A percentile compares a stretch with the other conserved stretches of the same genome.
Conservation (phyloP, 371 early-diverging fungal species). For the Capillidium heterosporum region DNA sequence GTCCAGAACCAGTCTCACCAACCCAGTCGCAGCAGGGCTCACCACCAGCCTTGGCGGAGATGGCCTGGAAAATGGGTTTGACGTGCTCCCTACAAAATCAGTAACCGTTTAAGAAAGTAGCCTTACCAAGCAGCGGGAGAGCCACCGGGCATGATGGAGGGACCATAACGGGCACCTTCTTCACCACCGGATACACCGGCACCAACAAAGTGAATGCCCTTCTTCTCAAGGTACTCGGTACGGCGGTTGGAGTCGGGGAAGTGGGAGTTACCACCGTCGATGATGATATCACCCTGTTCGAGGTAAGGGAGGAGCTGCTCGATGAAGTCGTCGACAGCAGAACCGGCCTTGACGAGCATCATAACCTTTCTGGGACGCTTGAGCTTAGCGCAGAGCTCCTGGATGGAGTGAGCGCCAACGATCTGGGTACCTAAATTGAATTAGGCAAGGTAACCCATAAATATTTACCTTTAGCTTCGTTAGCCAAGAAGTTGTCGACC, state of each 20-base stretch:
- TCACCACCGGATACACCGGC: slow-evolving; percentile 99
- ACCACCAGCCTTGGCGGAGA: slow-evolving; percentile 73
- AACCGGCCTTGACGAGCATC: slow-evolving; percentile 95
- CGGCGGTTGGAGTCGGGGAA: slow-evolving; percentile 94
- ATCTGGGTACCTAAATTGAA: slow-evolving; percentile 56
- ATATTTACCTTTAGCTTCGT: slow-evolving; percentile 79
- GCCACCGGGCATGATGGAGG: slow-evolving; percentile 98
- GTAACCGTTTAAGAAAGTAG: not conserved
- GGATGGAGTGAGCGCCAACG: slow-evolving; percentile 80
- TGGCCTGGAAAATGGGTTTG: slow-evolving; percentile 88
- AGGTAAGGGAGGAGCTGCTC: slow-evolving; percentile 68
- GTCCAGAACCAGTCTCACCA: slow-evolving; percentile 95
- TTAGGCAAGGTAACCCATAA: not conserved
- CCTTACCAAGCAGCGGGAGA: slow-evolving; percentile 70
- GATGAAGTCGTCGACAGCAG: slow-evolving; percentile 91
- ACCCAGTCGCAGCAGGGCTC: slow-evolving; percentile 99
- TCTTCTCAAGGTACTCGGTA: slow-evolving; percentile 59
- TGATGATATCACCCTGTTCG: slow-evolving; percentile 87
- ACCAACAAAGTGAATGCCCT: slow-evolving; percentile 90
- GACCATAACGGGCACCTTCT: slow-evolving; percentile 97
- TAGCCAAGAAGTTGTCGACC: slow-evolving; percentile 81
- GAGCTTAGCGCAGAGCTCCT: slow-evolving; percentile 81
- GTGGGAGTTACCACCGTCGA: slow-evolving; percentile 99
- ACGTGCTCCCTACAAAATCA: slow-evolving; percentile 37
- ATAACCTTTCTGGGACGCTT: slow-evolving; percentile 92